Base-by-base conservation (phyloP, 768 basidiomycete species). In the Pulveroboletus sp. region DNA sequence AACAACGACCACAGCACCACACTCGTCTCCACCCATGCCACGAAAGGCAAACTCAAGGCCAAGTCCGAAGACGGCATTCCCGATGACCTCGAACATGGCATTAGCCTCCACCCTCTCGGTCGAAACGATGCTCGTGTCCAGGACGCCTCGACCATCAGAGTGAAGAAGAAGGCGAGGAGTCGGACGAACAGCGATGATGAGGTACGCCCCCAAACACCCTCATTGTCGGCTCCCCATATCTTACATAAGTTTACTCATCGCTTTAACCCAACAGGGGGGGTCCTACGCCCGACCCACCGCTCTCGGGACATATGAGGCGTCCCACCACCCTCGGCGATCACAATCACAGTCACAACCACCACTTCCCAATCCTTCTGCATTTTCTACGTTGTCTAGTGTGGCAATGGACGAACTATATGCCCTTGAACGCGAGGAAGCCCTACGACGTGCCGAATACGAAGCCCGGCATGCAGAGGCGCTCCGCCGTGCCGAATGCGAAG, bases 321-420 rank as follows among this genome's bases (percentile, higher is more conserved):
- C 65, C 40, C 61, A 63, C 39, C 63, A 62, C 32, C 60, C 56
- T 40, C 65, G 63, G 18, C 60, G 66, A 38, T 59, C 62, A 14
- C 69, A 62, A 31, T 60, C 56, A 14, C 69, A 62, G 31, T 60
- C 56, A 1, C 66, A 60, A 50, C 50, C 57, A 10, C 63, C 51
- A 30, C 59, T 43, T 37, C 59, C 61, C 58, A 68, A 72, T 58
- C 66, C 70, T 11, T 67, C 81, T 31, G 75, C 86, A 3, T 81
- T 89, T 59, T 79, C 80, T n/a, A 76, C 85, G 1, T 68, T 89
- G 17, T 85, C 86, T 39, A 85, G 73, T 28, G 73, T 87, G 17
- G 93, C 93, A 3, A 86, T 94, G 71, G 91, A 91, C 50, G 91
- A 96, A 63, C 78, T 98, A 8, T 86, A 89, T 60, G 83, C 85